Conservation (phyloP, 345 rosid genomes). For the Moringa oleifera region DNA sequence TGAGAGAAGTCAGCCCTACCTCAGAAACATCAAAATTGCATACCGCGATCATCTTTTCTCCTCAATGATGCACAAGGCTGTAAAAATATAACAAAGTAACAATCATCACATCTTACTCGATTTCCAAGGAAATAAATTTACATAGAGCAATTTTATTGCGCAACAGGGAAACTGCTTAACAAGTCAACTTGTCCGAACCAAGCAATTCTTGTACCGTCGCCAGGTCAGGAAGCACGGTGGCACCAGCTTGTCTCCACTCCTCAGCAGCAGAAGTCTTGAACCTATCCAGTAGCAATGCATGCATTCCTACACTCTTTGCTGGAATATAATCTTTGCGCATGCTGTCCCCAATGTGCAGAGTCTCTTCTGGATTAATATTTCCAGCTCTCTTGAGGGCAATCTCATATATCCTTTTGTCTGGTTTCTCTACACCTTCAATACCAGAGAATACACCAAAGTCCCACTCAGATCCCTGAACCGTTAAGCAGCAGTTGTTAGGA, state of each 20-base stretch:
- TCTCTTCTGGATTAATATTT: slow-evolving; percentile 59
- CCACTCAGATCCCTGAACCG: slow-evolving; percentile 73
- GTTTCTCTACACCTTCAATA: slow-evolving; percentile 88
- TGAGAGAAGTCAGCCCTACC: too few species aligned
- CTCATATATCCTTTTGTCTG: slow-evolving; percentile 66
- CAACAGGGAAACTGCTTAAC: slow-evolving; percentile 3
- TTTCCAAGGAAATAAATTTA: too few species aligned
- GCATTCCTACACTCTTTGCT: slow-evolving; percentile 83
- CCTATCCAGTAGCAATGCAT: slow-evolving; percentile 82
- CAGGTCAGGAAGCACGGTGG: slow-evolving; percentile 78
- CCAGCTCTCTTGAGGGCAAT: slow-evolving; percentile 81
- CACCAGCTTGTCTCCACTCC: slow-evolving; percentile 78
- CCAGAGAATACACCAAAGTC: slow-evolving; percentile 98
- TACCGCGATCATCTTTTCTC: too few species aligned
- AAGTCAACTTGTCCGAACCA: slow-evolving; percentile 34
- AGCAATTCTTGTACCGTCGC: slow-evolving; percentile 58
- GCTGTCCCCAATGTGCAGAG: slow-evolving; percentile 87
- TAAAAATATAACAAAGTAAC: background rate
- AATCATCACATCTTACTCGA: too few species aligned
- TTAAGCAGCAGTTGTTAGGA: background rate
- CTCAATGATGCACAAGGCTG: too few species aligned
- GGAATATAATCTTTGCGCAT: slow-evolving; percentile 85
- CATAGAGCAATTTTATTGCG: background rate
- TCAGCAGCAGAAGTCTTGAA: slow-evolving; percentile 76
- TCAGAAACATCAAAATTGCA: too few species aligned